A percentile compares a stretch with the other conserved stretches of the same genome.
Conservation (phyloP, 306 rosid genomes). For the Crotalaria pallida region DNA sequence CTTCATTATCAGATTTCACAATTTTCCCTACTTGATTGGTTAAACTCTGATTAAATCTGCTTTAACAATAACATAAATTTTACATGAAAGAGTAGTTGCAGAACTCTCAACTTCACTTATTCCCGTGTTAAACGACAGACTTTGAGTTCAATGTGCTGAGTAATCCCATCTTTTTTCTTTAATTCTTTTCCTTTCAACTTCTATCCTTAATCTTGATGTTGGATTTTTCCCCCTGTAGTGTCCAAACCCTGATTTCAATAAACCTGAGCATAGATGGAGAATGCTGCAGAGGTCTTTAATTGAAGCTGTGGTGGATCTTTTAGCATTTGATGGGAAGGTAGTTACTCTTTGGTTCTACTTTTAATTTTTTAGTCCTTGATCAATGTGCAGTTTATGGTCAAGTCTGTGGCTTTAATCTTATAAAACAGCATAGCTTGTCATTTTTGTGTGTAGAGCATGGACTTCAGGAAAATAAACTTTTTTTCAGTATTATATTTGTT, state of each 20-base stretch:
- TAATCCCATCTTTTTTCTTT: background rate
- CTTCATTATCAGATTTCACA: background rate
- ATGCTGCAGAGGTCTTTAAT: slow-evolving; percentile 75
- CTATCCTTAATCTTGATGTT: slow-evolving; percentile 2
- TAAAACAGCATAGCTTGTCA: background rate
- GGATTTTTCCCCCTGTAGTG: slow-evolving; percentile 38
- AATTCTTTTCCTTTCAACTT: background rate
- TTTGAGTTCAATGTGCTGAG: background rate
- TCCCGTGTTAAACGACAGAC: background rate
- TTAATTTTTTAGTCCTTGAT: slow-evolving; percentile 7
- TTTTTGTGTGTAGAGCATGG: background rate
- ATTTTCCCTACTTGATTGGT: background rate
- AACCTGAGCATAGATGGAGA: slow-evolving; percentile 89
- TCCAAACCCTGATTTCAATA: slow-evolving; percentile 88
- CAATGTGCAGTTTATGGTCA: background rate
- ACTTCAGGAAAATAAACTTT: background rate
- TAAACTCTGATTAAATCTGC: background rate
- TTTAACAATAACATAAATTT: background rate
- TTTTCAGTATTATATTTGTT: background rate
- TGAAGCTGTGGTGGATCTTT: slow-evolving; percentile 72
- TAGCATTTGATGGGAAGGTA: slow-evolving; percentile 69
- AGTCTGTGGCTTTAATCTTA: background rate
- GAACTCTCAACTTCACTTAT: background rate
- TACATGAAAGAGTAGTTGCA: background rate
- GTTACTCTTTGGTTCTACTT: background rate